Base-by-base conservation (phyloP, 257 asterid species). In the Perilla frutescens region DNA sequence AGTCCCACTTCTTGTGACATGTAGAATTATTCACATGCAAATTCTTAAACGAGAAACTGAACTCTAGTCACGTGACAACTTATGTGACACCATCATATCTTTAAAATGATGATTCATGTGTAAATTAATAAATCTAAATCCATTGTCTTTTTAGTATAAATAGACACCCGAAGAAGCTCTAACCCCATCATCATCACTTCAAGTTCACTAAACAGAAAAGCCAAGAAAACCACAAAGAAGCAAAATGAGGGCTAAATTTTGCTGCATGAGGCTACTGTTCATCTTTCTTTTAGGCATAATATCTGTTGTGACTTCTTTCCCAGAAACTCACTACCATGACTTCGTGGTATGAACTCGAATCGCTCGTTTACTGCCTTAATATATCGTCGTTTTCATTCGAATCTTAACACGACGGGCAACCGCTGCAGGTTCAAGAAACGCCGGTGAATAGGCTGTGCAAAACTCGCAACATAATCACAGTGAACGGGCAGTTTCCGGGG, bases 401-500 rank as follows among this genome's bases (percentile, higher is more conserved):
- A 20, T 20, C 12, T 48, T 48, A 68, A 62, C 61, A 53, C 8
- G 15, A 53, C 36, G 1, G 26, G 4, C 34, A n/a, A 51, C 8
- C 32, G 41, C 12, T 6, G 47, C 84, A 88, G 96, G 91, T 88
- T 78, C 81, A 90, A 81, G 78, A 76, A 41, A 72, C 80, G 0
- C 57, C 78, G 5, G 80, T 87, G 68, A 85, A 72, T 40, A 82
- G 90, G 83, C 77, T 88, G 50, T 90, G 96, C 86, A 82, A 13
- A 77, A 82, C 78, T 12, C 82, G 71, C 39, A 82, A 63, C 68
- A 86, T 87, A 59, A 61, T 90, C 37, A 88, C 95, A 0, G 91
- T 88, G 0, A 88, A 90, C 8, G 92, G 92, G 1, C 95, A 87
- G 79, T 87, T 90, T 5, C 96, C 95, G 5, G 96, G 96, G 57